Conservation (phyloP, 106 monocot species). For the Platanthera zijinensis region DNA sequence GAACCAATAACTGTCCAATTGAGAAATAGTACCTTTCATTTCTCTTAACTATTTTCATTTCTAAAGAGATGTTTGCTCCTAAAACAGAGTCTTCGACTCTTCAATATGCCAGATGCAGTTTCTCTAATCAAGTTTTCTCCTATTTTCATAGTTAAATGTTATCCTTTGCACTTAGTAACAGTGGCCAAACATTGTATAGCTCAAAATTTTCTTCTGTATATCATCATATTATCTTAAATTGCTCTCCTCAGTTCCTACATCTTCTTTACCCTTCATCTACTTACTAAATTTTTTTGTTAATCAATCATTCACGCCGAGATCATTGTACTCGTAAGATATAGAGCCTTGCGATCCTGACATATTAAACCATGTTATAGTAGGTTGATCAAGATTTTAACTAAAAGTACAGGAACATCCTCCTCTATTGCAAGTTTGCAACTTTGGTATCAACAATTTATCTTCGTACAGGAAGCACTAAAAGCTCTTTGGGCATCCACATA, state of each 20-base stretch:
- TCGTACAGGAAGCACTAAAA: constrained; percentile 63
- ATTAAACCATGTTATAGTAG: not conserved
- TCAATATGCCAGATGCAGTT: not conserved
- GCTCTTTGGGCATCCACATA: constrained; percentile 84
- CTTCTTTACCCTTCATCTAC: not conserved
- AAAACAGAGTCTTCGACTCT: not conserved
- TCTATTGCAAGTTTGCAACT: not conserved
- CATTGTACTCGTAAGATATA: not conserved
- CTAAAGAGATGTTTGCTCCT: not conserved
- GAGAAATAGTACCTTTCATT: not conserved
- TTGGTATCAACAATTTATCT: not conserved
- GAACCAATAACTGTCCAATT: not conserved
- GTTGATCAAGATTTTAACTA: not conserved
- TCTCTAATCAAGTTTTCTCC: not conserved
- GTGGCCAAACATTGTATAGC: not conserved
- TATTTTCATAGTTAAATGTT: constrained; percentile 2
- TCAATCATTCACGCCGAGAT: not conserved
- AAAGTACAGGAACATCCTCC: not conserved
- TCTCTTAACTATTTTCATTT: not conserved
- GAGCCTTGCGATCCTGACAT: not conserved
- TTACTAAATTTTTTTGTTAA: not conserved
- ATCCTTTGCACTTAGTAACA: not conserved
- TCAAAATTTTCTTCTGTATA: not conserved
- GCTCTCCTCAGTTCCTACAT: not conserved
- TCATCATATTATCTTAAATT: not conserved